Base-by-base conservation (phyloP, 306 rosid species). In the Citrullus colocynthis region DNA sequence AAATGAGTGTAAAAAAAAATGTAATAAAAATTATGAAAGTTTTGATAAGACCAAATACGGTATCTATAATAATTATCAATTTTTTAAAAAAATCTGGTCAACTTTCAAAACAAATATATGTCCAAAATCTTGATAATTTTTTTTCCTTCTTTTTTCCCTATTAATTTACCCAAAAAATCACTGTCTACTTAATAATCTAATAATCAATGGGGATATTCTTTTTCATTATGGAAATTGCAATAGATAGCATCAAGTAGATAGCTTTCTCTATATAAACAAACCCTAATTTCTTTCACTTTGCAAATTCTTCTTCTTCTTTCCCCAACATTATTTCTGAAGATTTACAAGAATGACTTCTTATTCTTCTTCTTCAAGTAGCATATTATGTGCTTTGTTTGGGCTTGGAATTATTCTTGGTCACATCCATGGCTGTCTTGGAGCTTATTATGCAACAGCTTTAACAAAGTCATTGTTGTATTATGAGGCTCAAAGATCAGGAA, bases 401-500 rank as follows among this genome's bases (percentile, higher is more conserved):
- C 20, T 70, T 45, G 57, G 75, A 3, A 24, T 72, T 28, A 17
- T 72, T 17, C 12, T 72, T 72, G 77, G 16, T 28, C 21, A 49
- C 1, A 49, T 72, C 16, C 60, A 76, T 76, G 65, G 56, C 5
- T 30, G 34, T 24, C 11, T 18, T 58, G 64, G 70, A 42, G 70
- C 7, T 14, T 57, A 76, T 42, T 76, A 76, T 76, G 57, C 41
- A 13, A 8, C 21, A 39, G 79, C 79, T 18, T 52, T 76, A 59
- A 76, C 70, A 13, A 76, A 76, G n/a, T 59, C 79, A 5, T 76
- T 76, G 55, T 7, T 76, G 70, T 76, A 76, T 76, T 76, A 12
- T 24, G 79, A 76, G 14, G 79, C 70, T 59, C 79, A 76, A 16
- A 76, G 79, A 15, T 87, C 95, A 48, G 95, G 97, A 36, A 82